Evolutionary conservation across 306 rosid species (phyloP), one percentile per base, ranked within the genome.

Genomic region (Abrus precatorius): DNA sequence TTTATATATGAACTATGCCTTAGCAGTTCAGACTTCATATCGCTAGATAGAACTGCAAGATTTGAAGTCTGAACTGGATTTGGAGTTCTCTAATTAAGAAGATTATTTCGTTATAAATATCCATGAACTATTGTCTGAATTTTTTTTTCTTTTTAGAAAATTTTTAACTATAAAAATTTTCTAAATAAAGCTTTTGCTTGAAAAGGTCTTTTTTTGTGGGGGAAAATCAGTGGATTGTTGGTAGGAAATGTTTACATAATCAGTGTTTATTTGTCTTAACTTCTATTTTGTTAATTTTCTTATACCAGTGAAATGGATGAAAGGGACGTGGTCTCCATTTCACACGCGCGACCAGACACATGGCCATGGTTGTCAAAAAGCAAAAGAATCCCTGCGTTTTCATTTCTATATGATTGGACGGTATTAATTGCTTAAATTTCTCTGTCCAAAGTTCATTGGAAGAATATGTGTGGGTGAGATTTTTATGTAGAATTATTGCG

Each of bases 191-290:
- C 52, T 69, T 69, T 36, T 11, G 14, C 9, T 40, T 6, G 28
- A 32, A 63, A 36, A 41, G 55, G 11, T 52, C 12, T 4, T 47
- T 55, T 54, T 43, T 4, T 40, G 43, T 34, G 20, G 20, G 20
- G 20, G 20, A 80, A 74, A 50, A 72, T 45, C 20, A 72, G 61
- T 69, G 85, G 70, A 38, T 78, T 50, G 61, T 52, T 63, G 59
- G 56, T 38, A 20, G 80, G 55, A 49, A 65, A 63, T 75, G 50
- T 57, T 36, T 65, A 11, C 36, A 33, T 29, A 64, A 45, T 77
- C 78, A 65, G 65, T 67, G 29, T 67, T 43, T 67, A n/a, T 67
- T 43, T 27, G 32, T 65, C 72, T 11, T 28, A 71, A 38, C 30
- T 63, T 33, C 54, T 60, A 2, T 36, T 36, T 52, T 3, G 7